Evolutionary conservation across 257 asterid species (phyloP), one percentile per base, ranked within the genome.

Genomic region (Coffea eugenioides): DNA sequence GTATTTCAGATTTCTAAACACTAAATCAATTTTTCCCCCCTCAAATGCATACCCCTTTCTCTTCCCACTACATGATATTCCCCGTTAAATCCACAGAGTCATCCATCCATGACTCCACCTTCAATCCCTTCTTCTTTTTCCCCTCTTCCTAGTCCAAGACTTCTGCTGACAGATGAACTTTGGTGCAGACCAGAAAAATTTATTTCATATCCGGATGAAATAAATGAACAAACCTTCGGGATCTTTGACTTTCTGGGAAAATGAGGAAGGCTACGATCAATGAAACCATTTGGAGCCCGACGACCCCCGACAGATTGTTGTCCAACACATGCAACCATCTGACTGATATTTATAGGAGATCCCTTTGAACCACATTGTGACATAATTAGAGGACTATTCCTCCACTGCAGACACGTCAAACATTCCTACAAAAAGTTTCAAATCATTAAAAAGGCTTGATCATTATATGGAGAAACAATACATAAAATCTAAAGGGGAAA

Each of bases 291-390:
- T 72, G 99, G 98, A 82, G 99, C 97, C 83, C 99, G 90, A 69
- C 82, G 93, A 57, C 99, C 99, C 52, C 99, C 99, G 78, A 95
- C 99, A 69, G 88, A 83, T 80, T 95, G 99, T 88, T 95, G 99
- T 73, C 99, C 99, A 71, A 95, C 99, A 43, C 99, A 95, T 46
- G 97, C 98, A 87, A 93, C 85, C 99, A 95, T 95, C 95, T 95
- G 99, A 88, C 97, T 89, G 81, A 95, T 93, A 84, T 95, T 95
- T 79, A 92, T 91, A 27, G 93, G 97, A 83, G 98, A 93, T 83
- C 99, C 99, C 88, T 95, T 95, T 81, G 99, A 95, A 84, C 99
- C 99, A 90, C 99, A 95, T 66, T 91, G 97, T 46, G 98, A 93
- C 99, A 95, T 95, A 70, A 95, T 95, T 46, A 95, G 83, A 79